Conservation (phyloP, 108 stramenopile species). For the Nitzschia sp. region DNA sequence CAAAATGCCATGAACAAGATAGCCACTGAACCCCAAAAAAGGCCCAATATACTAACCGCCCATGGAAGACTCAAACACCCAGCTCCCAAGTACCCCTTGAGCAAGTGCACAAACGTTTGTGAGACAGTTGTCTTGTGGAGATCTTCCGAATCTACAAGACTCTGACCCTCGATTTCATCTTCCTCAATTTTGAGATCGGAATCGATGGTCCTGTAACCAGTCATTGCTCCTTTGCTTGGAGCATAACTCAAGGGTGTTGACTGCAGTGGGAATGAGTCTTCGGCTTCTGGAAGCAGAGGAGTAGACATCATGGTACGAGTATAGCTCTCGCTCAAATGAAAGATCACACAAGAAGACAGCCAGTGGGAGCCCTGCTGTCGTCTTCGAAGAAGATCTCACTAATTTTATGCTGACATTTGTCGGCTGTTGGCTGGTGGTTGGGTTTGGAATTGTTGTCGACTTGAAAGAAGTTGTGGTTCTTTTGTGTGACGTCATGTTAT, state of each 20-base stretch:
- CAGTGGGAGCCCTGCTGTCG: too few species aligned
- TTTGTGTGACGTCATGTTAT: too few species aligned
- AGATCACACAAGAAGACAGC: too few species aligned
- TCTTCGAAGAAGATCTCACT: too few species aligned
- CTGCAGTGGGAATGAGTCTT: constrained; percentile 3
- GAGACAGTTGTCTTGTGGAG: constrained; percentile 34
- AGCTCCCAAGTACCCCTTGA: constrained; percentile 71
- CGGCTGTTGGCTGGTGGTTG: too few species aligned
- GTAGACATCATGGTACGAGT: neutral
- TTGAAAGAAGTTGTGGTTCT: too few species aligned
- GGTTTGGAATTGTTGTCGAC: too few species aligned
- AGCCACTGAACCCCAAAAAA: constrained; percentile 36
- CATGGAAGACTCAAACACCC: constrained; percentile 68
- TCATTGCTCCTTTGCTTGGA: neutral
- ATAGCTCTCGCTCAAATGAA: too few species aligned
- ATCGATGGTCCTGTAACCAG: constrained; percentile 13
- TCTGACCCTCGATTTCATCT: neutral
- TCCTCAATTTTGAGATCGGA: neutral
- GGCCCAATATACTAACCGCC: constrained; percentile 63
- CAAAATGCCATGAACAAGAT: constrained; percentile 48
- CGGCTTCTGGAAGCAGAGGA: neutral
- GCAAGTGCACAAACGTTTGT: constrained; percentile 60
- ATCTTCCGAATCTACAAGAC: constrained; percentile 7
- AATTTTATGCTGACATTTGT: too few species aligned
- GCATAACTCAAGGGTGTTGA: neutral